Evolutionary conservation across 352 stramenopile genomes (phyloP).

Genomic region (Globisporangium orthogonon): DNA sequence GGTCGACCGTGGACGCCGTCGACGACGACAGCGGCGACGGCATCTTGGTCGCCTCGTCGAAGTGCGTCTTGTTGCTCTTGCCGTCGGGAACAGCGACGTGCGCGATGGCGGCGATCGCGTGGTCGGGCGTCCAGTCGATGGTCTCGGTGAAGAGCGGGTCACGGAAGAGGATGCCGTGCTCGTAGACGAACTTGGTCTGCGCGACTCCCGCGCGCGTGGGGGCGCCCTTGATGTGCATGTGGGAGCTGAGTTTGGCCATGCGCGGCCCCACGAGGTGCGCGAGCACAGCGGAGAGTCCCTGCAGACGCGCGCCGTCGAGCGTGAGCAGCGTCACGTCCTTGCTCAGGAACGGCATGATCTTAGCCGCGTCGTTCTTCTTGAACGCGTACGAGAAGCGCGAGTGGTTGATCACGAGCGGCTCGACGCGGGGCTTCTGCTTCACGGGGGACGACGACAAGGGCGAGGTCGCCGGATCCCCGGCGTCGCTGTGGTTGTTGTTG

Average conservation of each 20-base stretch:
- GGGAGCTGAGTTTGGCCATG: conserved; percentile 65
- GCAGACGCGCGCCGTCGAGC: conserved; percentile 31
- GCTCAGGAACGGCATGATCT: conserved; percentile 58
- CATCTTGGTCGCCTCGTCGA: conserved; percentile 13
- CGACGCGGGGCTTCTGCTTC: conserved; percentile 16
- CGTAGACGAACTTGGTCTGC: conserved; percentile 71
- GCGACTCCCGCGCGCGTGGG: conserved; percentile 34
- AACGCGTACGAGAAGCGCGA: conserved; percentile 57
- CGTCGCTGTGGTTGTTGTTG: conserved; percentile 1
- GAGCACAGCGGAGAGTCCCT: conserved; percentile 59
- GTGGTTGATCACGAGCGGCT: conserved; percentile 53
- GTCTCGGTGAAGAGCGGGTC: conserved; percentile 63
- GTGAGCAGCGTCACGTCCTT: conserved; percentile 50
- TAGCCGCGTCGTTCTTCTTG: conserved; percentile 67
- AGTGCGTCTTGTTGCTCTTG: conserved; percentile 24
- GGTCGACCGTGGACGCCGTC: conserved; percentile 5
- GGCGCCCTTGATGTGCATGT: conserved; percentile 57
- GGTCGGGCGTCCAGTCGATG: conserved; percentile 44
- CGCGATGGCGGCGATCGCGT: conserved; percentile 30
- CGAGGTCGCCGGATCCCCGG: neutral
- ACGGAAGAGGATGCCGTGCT: conserved; percentile 66
- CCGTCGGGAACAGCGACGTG: conserved; percentile 36
- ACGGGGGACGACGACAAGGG: neutral
- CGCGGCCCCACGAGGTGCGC: conserved; percentile 57
- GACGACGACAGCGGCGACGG: conserved; percentile 7